phyloP scores from a whole-genome alignment of 495 filamentous ascomycete species.

The Halenospora varia region DNA sequence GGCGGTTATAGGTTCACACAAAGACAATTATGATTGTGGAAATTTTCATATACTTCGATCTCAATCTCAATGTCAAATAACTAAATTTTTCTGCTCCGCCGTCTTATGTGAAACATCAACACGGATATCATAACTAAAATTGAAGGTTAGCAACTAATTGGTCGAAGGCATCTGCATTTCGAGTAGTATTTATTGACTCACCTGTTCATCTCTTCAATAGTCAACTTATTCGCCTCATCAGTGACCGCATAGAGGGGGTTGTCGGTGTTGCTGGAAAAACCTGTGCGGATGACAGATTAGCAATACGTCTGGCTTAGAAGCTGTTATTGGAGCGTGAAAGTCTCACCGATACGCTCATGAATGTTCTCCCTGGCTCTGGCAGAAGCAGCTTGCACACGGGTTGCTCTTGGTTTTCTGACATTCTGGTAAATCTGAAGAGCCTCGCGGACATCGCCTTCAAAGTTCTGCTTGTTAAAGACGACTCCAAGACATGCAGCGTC shows the following conservation, averaged over 20 bases:
- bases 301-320: background rate
- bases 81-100: too few species aligned
- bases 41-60: too few species aligned
- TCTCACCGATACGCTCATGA: slow-evolving; percentile 45
- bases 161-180: too few species aligned
- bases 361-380: slow-evolving; percentile 46
- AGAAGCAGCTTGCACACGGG: slow-evolving; percentile 39
- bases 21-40: too few species aligned
- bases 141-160: too few species aligned
- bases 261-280: slow-evolving; percentile 41
- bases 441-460: slow-evolving; percentile 35
- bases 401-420: slow-evolving; percentile 39
- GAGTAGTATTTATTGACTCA: too few species aligned
- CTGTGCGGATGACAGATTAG: background rate
- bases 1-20: too few species aligned
- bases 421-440: slow-evolving; percentile 37
- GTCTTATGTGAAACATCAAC: too few species aligned
- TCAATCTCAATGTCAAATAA: too few species aligned
- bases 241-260: slow-evolving; percentile 40
- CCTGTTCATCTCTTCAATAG: slow-evolving; percentile 49
- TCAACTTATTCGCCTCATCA: slow-evolving; percentile 40
- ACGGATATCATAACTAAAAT: too few species aligned
- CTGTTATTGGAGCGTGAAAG: too few species aligned
- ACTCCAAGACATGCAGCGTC: slow-evolving; percentile 44
- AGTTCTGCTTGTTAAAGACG: slow-evolving; percentile 38